These are phyloP conservation scores for Phytophthora sp. DNA, from an alignment of 352 stramenopile genomes.

Conservation along the genomic window DNA sequence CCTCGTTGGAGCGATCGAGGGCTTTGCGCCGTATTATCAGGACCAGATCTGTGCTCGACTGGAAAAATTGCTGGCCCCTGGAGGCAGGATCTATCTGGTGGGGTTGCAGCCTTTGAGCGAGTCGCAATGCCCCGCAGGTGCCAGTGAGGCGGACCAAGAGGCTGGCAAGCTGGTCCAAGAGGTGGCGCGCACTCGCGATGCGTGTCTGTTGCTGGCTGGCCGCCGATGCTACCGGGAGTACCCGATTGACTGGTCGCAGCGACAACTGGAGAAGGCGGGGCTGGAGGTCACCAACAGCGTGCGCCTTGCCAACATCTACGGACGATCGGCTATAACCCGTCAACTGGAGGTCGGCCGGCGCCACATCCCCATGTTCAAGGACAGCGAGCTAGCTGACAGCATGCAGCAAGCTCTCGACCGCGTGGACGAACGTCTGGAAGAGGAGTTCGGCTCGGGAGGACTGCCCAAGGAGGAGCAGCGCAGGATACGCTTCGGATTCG, in stretches of 20 bases:
- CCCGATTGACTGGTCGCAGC: constrained; percentile 86
- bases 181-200: constrained; percentile 81
- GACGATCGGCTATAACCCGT: constrained; percentile 78
- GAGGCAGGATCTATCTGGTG: constrained; percentile 90
- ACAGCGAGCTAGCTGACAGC: constrained; percentile 38
- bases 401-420: constrained; percentile 63
- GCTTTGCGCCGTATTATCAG: constrained; percentile 92
- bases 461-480: constrained; percentile 38
- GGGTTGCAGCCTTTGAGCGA: constrained; percentile 89
- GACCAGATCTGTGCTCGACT: constrained; percentile 71
- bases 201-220: constrained; percentile 89
- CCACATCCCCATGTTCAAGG: constrained; percentile 84
- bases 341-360: constrained; percentile 90
- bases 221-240: constrained; percentile 92
- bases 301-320: constrained; percentile 91
- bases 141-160: constrained; percentile 32
- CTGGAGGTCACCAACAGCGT: constrained; percentile 60
- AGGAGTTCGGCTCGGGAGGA: constrained; percentile 28
- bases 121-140: constrained; percentile 29
- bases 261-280: constrained; percentile 67
- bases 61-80: constrained; percentile 70
- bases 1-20: constrained; percentile 92
- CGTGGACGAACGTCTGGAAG: constrained; percentile 47
- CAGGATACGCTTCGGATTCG: constrained; percentile 82
- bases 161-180: constrained; percentile 58